Base-by-base conservation (phyloP, 192 early-diverging fungal species). In the Helicostylum pulchrum region DNA sequence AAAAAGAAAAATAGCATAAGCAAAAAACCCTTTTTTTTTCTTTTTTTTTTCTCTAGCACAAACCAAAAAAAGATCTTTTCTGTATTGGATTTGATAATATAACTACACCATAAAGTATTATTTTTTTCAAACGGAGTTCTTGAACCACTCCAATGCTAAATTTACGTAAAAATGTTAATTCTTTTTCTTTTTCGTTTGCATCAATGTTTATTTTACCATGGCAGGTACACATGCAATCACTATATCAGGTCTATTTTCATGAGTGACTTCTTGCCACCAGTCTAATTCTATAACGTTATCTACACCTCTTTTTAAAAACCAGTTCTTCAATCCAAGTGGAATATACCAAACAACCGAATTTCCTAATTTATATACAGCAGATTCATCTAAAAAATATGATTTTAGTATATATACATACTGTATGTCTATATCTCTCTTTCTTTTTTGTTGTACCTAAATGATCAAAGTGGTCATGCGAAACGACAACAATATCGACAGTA, bases 401-500 rank as follows among this genome's bases (percentile, higher is more conserved):
- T 48, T n/a, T 31, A 15, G 15, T 21, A 19, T 51, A 1, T 62
- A 14, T 39, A 8, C 14, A 12, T 20, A 19, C 30, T 14, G 10
- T 65, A 52, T 65, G 23, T 48, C 6, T 39, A 39, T 39, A 36
- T 20, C 17, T 45, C 34, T 54, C 34, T 15, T 21, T 54, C n/a
- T 54, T 39, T 34, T 36, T 31, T n/a, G 31, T 58, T 19, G 53
- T 67, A 72, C 71, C 71, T 21, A 72, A 51, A 51, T 84, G 83
- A 54, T 84, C 83, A 58, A 78, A 82, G 52, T 84, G 83, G 57
- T 82, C 71, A 60, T 84, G 83, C 3, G 80, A 82, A 52, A 84
- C 73, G 0, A 84, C 53, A 6, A 84, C 80, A 56, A 84, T 78
- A 63, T 84, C 83, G 8, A 84, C 52, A 14, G 64, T 73, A 11